Percentiles rank a stretch among this genome's conserved stretches.
Evolutionary conservation across 441 rosid species (phyloP).

Genomic region (Pelargonium australe): DNA sequence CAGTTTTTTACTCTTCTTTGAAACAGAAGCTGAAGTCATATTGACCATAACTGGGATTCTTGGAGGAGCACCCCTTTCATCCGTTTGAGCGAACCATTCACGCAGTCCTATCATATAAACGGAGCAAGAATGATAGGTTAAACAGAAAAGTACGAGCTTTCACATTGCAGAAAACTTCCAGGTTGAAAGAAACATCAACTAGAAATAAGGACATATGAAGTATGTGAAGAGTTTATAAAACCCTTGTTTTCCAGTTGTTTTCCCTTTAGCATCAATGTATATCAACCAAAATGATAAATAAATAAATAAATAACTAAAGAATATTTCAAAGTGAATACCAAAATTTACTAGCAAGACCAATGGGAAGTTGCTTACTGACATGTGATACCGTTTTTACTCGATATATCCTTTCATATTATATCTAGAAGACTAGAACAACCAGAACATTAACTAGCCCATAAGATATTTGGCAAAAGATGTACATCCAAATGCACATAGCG

Average conservation of each 20-base stretch:
- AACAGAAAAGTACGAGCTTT: constrained; percentile 14
- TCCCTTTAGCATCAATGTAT: not conserved
- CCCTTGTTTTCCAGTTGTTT: not conserved
- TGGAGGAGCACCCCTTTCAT: constrained; percentile 87
- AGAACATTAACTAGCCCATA: constrained; percentile 2
- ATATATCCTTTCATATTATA: constrained; percentile 1
- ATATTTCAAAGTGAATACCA: not conserved
- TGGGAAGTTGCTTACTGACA: not conserved
- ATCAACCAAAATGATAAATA: not conserved
- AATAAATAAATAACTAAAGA: not conserved
- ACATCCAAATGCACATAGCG: not conserved
- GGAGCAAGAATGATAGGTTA: constrained; percentile 13
- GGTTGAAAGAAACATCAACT: constrained; percentile 1
- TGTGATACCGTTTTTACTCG: not conserved
- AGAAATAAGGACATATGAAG: not conserved
- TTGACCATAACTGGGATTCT: constrained; percentile 98
- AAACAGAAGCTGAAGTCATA: constrained; percentile 73
- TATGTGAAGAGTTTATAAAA: not conserved
- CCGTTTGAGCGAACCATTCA: constrained; percentile 95
- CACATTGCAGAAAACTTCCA: not conserved
- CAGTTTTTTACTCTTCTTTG: constrained; percentile 44
- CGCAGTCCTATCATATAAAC: constrained; percentile 60
- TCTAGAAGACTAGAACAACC: not conserved
- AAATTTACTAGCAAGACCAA: not conserved
- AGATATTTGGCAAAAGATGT: not conserved